Evolutionary conservation across 2,329 filamentous ascomycete genomes (phyloP), one percentile per base, ranked within the genome.

Genomic region (Claviceps sorghi): DNA sequence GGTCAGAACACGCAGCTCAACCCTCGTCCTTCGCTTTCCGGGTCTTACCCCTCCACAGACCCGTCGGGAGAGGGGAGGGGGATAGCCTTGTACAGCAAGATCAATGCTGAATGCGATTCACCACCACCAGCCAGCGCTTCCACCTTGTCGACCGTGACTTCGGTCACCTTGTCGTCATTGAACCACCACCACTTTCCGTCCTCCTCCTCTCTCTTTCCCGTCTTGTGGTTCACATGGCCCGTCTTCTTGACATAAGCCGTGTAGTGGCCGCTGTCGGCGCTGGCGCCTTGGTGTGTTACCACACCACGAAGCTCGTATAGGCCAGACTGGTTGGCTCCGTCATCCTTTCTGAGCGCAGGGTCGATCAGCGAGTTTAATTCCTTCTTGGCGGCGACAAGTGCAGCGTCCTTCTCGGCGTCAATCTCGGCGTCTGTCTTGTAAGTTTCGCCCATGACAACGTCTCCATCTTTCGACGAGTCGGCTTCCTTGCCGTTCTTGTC

Each of bases 141-240:
- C 58, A 98, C 94, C 74, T 95, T 93, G 61, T 97, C 91, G 29
- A 80, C 75, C 17, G 88, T 82, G 30, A 98, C 93, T 72, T 98
- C 93, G 15, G 85, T 82, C 36, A 98, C 93, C 72, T 89, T 94
- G 65, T 98, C 91, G 62, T 98, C 93, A 68, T 98, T 97, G 77
- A 98, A 98, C 91, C 93, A 98, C 91, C 93, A 98, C 93, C 93
- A 98, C 62, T 89, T 95, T 59, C 87, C 89, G 64, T 95, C 88
- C 64, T 95, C 88, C 62, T 86, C 82, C 51, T 79, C 81, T 61
- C 80, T 75, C 72, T 88, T 87, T 58, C 87, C 88, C 21, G 84
- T 87, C 62, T 82, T 80, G 17, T 83, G 76, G 60, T 94, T 86
- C 53, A 88, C 71, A 10, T 74, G 71, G 0, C 79, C 83, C 55